These are phyloP conservation scores for Hymenoscyphus infarciens DNA, from an alignment of 2,329 filamentous ascomycete species.

Conservation along the genomic window DNA sequence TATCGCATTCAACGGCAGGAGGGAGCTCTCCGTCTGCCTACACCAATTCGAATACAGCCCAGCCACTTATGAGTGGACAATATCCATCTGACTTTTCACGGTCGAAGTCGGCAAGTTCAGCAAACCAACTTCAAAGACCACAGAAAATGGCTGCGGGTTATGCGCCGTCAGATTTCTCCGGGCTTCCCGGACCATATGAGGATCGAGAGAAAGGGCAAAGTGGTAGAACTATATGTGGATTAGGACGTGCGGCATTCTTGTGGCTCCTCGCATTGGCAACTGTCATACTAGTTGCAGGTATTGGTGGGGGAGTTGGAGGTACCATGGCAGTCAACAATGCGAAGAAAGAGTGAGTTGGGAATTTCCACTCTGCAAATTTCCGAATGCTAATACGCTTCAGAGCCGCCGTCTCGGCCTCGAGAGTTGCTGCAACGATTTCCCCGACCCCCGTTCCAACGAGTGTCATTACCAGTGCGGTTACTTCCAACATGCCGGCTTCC, in stretches of 20 bases:
- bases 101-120: background rate
- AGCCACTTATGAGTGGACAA: background rate
- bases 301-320: conserved; percentile 20
- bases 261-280: conserved; percentile 15
- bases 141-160: background rate
- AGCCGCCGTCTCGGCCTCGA: background rate
- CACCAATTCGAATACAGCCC: background rate
- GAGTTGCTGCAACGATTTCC: background rate
- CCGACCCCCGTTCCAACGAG: no score
- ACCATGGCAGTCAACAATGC: conserved; percentile 21
- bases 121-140: background rate
- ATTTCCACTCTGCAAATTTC: background rate
- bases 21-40: background rate
- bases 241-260: conserved; percentile 14
- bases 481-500: background rate
- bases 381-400: background rate
- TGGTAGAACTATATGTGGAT: conserved; percentile 14
- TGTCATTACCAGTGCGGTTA: background rate
- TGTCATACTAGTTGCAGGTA: conserved; percentile 17
- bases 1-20: background rate
- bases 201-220: background rate
- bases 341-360: conserved; percentile 10
- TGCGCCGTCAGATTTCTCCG: background rate
- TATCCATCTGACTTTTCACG: background rate
- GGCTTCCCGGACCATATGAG: background rate